A percentile compares a stretch with the other conserved stretches of the same genome.
These are phyloP conservation scores for Globisporangium orthogonon DNA, from an alignment of 352 stramenopile genomes.

Conservation along the genomic window DNA sequence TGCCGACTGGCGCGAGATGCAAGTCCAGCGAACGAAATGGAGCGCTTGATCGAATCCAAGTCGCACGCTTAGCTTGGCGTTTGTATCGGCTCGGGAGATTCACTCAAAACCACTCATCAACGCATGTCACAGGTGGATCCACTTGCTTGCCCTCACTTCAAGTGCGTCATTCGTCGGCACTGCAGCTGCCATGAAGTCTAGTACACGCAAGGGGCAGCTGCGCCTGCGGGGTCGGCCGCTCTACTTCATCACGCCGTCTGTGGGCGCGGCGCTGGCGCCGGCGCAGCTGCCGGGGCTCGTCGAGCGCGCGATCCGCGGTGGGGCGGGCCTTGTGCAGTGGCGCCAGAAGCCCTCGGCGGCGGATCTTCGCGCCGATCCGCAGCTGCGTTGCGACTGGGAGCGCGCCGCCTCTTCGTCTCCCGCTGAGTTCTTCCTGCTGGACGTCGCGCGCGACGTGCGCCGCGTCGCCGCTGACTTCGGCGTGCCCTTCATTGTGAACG, in stretches of 20 bases:
- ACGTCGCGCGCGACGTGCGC: conserved; percentile 30
- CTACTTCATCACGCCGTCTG: conserved; percentile 62
- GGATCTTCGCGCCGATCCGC: conserved; percentile 19
- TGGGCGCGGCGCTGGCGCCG: conserved; percentile 18
- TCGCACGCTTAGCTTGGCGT: not conserved
- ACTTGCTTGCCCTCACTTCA: not conserved
- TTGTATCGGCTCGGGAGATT: not conserved
- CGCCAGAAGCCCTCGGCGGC: conserved; percentile 35
- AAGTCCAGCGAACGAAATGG: not conserved
- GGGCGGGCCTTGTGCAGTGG: conserved; percentile 43
- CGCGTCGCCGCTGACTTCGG: conserved; percentile 24
- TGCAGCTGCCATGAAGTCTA: not conserved
- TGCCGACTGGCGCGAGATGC: not conserved
- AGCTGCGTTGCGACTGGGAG: conserved; percentile 23
- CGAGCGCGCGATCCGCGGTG: conserved; percentile 35
- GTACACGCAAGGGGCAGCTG: not conserved
- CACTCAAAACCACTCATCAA: not conserved
- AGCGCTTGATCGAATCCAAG: not conserved
- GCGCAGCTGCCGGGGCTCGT: conserved; percentile 27
- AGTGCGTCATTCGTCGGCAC: not conserved
- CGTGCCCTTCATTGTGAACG: conserved; percentile 52
- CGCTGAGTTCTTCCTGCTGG: conserved; percentile 23
- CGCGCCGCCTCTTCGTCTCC: not conserved
- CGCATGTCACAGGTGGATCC: not conserved
- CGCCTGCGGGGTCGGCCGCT: conserved; percentile 16